Evolutionary conservation across 2,329 filamentous ascomycete genomes (phyloP), one percentile per base, ranked within the genome.

Genomic region (Colletotrichum sp.): DNA sequence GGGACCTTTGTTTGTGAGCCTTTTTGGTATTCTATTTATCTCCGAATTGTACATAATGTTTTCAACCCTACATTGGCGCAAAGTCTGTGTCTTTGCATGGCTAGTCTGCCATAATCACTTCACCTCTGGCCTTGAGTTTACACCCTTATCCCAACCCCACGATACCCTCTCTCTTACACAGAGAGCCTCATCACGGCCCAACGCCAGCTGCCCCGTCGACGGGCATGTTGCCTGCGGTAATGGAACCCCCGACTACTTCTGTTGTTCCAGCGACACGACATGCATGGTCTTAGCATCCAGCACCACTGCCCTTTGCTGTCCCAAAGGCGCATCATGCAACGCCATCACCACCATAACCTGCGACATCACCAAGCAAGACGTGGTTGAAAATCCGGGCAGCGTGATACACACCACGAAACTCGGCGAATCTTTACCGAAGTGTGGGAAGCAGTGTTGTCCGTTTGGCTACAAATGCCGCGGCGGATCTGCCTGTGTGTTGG

Each of bases 221-320:
- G 66, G 69, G 9, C 44, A 77, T 36, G 65, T n/a, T 10, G 28
- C 72, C 18, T 78, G 77, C 21, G 69, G 75, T 6, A 69, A 73
- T 18, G 75, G 77, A 30, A 87, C 95, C 24, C 92, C 93, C 2
- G 86, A 86, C 71, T 88, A 90, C 82, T 95, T 96, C 82, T 95
- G 94, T 86, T 96, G 94, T 81, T 84, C 89, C 6, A 77, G 84
- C 36, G 84, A 82, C 21, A 85, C 88, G 9, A 87, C 81, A 6
- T 96, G 94, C 84, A 85, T 91, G 44, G 80, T 89, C 2, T 88
- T 95, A 59, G 93, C 93, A 9, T 90, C 86, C 21, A 86, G 88
- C 60, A 93, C 93, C 9, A 94, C 93, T 0, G 88, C 93, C 21
- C 86, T 96, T 59, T 96, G 94, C 86, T 96, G 94, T 81, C 94